Conservation (phyloP, 2,329 filamentous ascomycete species). For the Geosmithia morbida region DNA sequence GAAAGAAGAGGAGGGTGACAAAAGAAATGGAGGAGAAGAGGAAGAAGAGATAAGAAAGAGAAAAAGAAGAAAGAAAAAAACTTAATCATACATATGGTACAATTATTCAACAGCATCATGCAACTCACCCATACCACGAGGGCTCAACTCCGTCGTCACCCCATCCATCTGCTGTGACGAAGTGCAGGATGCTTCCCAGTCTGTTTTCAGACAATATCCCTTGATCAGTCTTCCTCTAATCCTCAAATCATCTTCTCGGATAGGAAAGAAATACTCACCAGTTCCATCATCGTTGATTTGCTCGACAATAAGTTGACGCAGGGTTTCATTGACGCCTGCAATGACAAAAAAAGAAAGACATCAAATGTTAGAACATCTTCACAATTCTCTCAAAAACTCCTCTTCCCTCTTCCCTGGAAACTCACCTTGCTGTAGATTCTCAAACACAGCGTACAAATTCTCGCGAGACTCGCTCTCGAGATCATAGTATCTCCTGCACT, state of each 20-base stretch:
- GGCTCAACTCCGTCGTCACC: constrained; percentile 25
- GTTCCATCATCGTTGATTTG: constrained; percentile 44
- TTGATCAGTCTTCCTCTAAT: constrained; percentile 7
- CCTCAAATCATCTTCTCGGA: no score
- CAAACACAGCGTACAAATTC: neutral
- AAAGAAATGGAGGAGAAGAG: no score
- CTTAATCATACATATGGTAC: no score
- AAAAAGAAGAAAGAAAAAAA: constrained; percentile 1
- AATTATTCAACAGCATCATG: neutral
- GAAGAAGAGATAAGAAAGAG: no score
- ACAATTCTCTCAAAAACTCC: no score
- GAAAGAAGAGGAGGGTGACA: no score
- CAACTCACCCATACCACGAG: constrained; percentile 24
- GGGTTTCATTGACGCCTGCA: constrained; percentile 27
- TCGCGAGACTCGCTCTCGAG: constrained; percentile 16
- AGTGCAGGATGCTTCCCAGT: constrained; percentile 39
- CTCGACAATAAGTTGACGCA: constrained; percentile 40
- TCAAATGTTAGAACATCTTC: neutral
- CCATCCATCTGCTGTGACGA: constrained; percentile 42
- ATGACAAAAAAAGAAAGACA: no score
- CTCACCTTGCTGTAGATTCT: neutral
- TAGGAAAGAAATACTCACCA: constrained; percentile 27
- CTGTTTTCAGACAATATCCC: constrained; percentile 16
- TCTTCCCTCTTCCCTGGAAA: neutral
- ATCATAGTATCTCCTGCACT: constrained; percentile 20